These are phyloP conservation scores for Pugionium dolabratum DNA, from an alignment of 345 rosid species.

Conservation along the genomic window DNA sequence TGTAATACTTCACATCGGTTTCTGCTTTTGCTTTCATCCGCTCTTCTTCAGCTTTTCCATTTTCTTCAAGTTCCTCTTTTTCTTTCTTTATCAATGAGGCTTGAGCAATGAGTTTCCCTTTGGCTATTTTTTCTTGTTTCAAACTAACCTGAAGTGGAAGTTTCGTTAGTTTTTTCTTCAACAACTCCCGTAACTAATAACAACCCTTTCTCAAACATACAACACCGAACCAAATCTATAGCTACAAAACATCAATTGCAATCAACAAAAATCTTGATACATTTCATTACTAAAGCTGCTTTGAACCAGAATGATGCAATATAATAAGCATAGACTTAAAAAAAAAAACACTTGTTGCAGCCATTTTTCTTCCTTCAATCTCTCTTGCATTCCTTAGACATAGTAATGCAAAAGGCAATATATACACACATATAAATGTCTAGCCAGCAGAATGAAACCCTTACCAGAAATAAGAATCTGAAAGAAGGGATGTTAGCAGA, in stretches of 20 bases:
- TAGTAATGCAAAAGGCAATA: neutral
- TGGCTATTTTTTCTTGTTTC: constrained; percentile 62
- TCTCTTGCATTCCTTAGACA: neutral
- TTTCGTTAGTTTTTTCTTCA: constrained; percentile 20
- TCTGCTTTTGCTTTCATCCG: constrained; percentile 47
- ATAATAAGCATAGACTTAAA: neutral
- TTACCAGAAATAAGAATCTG: constrained; percentile 13
- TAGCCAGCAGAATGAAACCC: neutral
- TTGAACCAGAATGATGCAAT: constrained; percentile 4
- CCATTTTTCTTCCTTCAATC: neutral
- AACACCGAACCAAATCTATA: neutral
- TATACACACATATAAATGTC: neutral
- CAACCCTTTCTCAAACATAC: constrained; percentile 7
- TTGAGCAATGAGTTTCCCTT: constrained; percentile 27
- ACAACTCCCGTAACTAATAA: constrained; percentile 15
- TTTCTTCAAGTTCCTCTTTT: constrained; percentile 47
- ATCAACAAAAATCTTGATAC: neutral
- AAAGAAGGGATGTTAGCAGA: constrained; percentile 6
- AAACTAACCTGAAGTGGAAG: constrained; percentile 61
- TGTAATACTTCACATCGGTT: constrained; percentile 34
- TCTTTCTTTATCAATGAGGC: constrained; percentile 40
- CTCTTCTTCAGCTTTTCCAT: constrained; percentile 45
- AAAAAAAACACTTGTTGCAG: neutral
- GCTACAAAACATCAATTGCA: neutral
- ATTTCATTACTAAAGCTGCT: constrained; percentile 1